Evolutionary conservation across 2,329 filamentous ascomycete species (phyloP), one percentile per base, ranked within the genome.

Genomic region (Fusarium pilosicola): DNA sequence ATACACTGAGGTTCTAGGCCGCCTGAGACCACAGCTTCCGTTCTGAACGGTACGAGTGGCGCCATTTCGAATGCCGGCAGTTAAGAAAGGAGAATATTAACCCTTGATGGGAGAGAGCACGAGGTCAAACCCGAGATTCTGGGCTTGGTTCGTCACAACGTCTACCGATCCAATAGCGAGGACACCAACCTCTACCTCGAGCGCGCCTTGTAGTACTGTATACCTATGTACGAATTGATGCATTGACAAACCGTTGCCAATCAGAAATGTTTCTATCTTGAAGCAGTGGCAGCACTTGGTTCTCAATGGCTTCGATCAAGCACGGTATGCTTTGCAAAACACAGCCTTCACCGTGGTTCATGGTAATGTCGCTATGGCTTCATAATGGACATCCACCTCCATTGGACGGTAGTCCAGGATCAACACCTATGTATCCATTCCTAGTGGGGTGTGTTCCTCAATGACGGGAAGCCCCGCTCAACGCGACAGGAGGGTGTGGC

Each of bases 401-500:
- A 38, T 49, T 51, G 41, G 55, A 36, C 22, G n/a, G 30, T 32
- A 34, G 46, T 22, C 46, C 28, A 32, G 41, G 24, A 49, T 36
- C 41, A 28, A 42, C 65, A 48, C 41, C 64, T 52, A 34, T 32
- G 32, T 32, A 54, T 49, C 46, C 46, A 59, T 51, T 26, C 32
- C 57, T 62, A 69, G 67, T 65, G 52, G 67, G 73, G 75, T 72
- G 67, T 75, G 75, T 71, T 46, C 52, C 67, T 49, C 67, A 60
- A 70, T 71, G 63, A 68, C 76, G 77, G 77, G 75, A 78, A 64
- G 71, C 66, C 75, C 73, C 65, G 64, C 65, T 44, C 22, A 36
- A 63, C 48, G 56, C 56, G 49, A 68, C 64, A 26, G 17, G 69
- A 78, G 77, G 74, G 62, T 76, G 77, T 78, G 73, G 74, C 77